Percentiles rank a stretch among this genome's conserved stretches.
phyloP scores from a whole-genome alignment of 139 green algal genomes.

The Dunaliella sp. region DNA sequence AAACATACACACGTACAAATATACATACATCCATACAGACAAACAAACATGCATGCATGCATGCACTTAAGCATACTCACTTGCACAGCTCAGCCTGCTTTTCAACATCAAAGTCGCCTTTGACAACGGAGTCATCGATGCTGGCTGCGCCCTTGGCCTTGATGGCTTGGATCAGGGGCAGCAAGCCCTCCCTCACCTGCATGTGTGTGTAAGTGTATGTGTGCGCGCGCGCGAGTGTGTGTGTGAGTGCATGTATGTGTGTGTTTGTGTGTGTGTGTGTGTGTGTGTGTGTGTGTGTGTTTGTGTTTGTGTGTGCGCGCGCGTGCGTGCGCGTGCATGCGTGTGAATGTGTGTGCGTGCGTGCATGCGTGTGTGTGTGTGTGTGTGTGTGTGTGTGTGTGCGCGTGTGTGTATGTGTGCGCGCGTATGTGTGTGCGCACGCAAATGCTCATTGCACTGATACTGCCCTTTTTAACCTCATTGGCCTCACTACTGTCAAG shows the following conservation, averaged over 20 bases:
- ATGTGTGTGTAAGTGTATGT: slow-evolving; percentile 1
- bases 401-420: too few relatives aligned
- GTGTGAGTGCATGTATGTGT: not conserved
- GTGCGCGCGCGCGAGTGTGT: not conserved
- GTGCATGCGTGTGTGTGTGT: not conserved
- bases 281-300: not conserved
- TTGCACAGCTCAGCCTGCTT: slow-evolving; percentile 48
- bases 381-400: not conserved
- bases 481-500: too few relatives aligned
- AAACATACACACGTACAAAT: too few relatives aligned
- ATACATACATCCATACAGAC: too few relatives aligned
- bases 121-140: slow-evolving; percentile 50
- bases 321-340: not conserved
- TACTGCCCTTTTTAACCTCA: too few relatives aligned
- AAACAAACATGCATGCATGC: too few relatives aligned
- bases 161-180: slow-evolving; percentile 69
- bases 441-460: too few relatives aligned
- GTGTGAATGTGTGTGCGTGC: not conserved
- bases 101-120: slow-evolving; percentile 53
- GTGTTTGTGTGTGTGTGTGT: not conserved
- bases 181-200: slow-evolving; percentile 65
- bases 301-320: too few relatives aligned
- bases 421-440: too few relatives aligned
- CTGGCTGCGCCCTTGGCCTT: slow-evolving; percentile 35
- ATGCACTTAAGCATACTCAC: too few relatives aligned